Evolutionary conservation across 805 yeast species (phyloP), one percentile per base, ranked within the genome.

Genomic region (Spathaspora gorwiae): DNA sequence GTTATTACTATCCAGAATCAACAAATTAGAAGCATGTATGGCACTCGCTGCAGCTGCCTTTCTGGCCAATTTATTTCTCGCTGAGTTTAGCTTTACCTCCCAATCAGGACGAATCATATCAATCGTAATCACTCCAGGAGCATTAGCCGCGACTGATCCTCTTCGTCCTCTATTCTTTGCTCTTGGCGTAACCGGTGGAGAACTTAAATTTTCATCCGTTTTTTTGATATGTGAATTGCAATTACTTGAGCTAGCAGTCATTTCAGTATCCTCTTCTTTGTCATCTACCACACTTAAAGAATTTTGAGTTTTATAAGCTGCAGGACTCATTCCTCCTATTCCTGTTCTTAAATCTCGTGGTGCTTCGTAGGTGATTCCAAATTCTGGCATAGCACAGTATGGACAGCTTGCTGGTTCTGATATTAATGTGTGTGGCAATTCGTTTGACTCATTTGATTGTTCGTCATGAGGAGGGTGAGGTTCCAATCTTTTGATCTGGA

Each of bases 41-140:
- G 96, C 96, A 31, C 88, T 87, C 0, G 98, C 98, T 11, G 96
- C 88, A 0, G 97, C 97, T 0, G 97, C 83, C 56, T 89, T 77
- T 47, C 95, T 77, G 0, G 95, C 96, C 32, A 89, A 67, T 52
- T 83, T 83, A 47, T 83, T 76, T 42, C 90, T 77, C 5, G 96
- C 96, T 42, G 79, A 73, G 7, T 75, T 71, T 40, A 92, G 74
- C 51, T 81, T 85, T 14, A 73, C 65, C 55, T 87, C 90, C 99
- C 99, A 92, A 58, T 88, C 96, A 1, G 99, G 98, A 42, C 97
- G 75, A 36, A 92, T 87, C 50, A 64, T 67, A 65, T 92, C 99
- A 8, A 89, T 80, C 0, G 92, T 82, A 26, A 90, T 75, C 5
- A 87, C 96, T 10, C 76, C 77, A 5, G 84, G 80, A 26, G 87